Conservation (phyloP, 2,329 filamentous ascomycete species). For the Trematosphaeria pertusa region DNA sequence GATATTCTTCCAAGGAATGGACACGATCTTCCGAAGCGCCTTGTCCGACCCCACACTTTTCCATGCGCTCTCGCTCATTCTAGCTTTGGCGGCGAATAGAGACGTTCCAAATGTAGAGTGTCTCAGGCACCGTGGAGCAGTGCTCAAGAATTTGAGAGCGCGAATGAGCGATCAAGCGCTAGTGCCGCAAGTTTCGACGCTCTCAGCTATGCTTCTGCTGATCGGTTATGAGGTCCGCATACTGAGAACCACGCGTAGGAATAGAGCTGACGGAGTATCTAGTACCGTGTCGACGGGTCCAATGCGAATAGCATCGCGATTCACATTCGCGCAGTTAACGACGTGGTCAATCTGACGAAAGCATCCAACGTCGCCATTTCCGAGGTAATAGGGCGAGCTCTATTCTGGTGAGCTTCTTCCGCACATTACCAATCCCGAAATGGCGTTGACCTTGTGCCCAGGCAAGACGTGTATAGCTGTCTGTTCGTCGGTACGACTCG, state of each 20-base stretch:
- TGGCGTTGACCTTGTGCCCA: neutral
- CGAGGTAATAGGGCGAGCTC: constrained; percentile 15
- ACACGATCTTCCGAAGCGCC: constrained; percentile 22
- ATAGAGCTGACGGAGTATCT: neutral
- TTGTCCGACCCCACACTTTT: constrained; percentile 25
- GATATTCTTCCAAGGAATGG: constrained; percentile 22
- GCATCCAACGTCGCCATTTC: constrained; percentile 8
- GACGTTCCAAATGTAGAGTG: constrained; percentile 22
- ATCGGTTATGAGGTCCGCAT: constrained; percentile 25
- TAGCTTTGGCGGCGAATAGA: constrained; percentile 21
- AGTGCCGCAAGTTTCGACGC: constrained; percentile 18
- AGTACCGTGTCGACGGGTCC: constrained; percentile 20
- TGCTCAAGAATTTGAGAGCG: constrained; percentile 14
- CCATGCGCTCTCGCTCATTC: constrained; percentile 23
- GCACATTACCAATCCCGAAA: neutral
- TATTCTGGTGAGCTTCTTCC: constrained; percentile 17
- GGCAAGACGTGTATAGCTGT: constrained; percentile 25
- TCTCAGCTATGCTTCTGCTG: constrained; percentile 26
- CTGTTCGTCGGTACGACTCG: constrained; percentile 18
- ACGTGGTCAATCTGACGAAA: constrained; percentile 13
- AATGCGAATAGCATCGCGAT: constrained; percentile 14
- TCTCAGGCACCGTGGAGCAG: constrained; percentile 19
- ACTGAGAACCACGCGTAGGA: neutral
- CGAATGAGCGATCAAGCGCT: constrained; percentile 10
- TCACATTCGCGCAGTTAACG: constrained; percentile 19